Evolutionary conservation across 495 filamentous ascomycete genomes (phyloP).

Genomic region (Aspergillus panamensis): DNA sequence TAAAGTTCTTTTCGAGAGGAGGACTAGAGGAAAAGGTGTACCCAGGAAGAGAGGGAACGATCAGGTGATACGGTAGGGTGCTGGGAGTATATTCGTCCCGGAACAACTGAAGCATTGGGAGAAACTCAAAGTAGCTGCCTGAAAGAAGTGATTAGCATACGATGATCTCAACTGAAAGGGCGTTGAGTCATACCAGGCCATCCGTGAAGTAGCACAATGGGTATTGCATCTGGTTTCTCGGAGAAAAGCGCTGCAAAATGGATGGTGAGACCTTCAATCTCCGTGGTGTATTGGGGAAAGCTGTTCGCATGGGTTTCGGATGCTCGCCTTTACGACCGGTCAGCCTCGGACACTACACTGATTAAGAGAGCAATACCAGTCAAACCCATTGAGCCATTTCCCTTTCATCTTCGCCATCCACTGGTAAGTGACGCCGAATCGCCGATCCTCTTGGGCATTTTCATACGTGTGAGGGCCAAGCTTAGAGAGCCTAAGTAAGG

Average conservation of each 20-base stretch:
- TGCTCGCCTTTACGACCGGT: constrained; percentile 37
- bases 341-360: not conserved
- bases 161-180: not conserved
- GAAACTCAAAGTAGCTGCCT: constrained; percentile 29
- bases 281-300: constrained; percentile 58
- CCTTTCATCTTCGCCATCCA: constrained; percentile 55
- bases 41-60: constrained; percentile 62
- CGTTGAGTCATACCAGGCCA: constrained; percentile 49
- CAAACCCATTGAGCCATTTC: constrained; percentile 45
- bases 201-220: constrained; percentile 57
- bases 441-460: constrained; percentile 40
- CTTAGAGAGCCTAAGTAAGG: constrained; percentile 49
- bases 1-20: constrained; percentile 48
- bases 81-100: constrained; percentile 49
- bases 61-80: constrained; percentile 60
- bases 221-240: constrained; percentile 53
- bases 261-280: constrained; percentile 48
- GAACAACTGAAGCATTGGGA: constrained; percentile 44
- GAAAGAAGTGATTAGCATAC: not conserved
- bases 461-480: constrained; percentile 51
- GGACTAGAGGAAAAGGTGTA: constrained; percentile 56
- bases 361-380: constrained; percentile 34
- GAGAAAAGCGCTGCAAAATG: constrained; percentile 66
- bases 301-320: constrained; percentile 56
- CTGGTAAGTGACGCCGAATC: constrained; percentile 51